Conservation (phyloP, 371 early-diverging fungal species). For the Smittium mucronatum region DNA sequence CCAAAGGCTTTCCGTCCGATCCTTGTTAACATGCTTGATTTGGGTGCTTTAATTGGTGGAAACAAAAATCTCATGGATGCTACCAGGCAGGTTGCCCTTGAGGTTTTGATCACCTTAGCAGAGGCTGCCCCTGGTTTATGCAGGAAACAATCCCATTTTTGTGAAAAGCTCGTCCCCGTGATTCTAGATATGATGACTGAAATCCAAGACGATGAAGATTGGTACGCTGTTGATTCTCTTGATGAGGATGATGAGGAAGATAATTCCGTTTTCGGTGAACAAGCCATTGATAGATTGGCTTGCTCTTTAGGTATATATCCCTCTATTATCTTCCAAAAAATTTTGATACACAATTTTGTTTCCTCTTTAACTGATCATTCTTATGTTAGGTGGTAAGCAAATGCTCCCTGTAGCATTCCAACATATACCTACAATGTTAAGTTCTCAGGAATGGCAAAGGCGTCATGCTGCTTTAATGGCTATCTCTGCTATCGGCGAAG, state of each 20-base stretch:
- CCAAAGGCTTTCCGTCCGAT: slow-evolving; percentile 70
- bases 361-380: neutral
- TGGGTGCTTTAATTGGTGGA: slow-evolving; percentile 59
- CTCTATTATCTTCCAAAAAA: neutral
- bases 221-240: slow-evolving; percentile 76
- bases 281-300: slow-evolving; percentile 88
- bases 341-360: neutral
- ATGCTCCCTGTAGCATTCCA: slow-evolving; percentile 80
- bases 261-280: slow-evolving; percentile 79
- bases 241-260: slow-evolving; percentile 84
- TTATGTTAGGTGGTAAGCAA: slow-evolving; percentile 56
- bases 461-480: slow-evolving; percentile 90
- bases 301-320: slow-evolving; percentile 39
- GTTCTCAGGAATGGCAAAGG: slow-evolving; percentile 76
- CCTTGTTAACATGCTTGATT: slow-evolving; percentile 54
- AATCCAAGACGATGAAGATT: slow-evolving; percentile 58
- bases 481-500: slow-evolving; percentile 90
- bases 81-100: slow-evolving; percentile 75
- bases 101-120: slow-evolving; percentile 75
- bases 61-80: slow-evolving; percentile 55
- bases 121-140: slow-evolving; percentile 75
- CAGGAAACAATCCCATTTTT: slow-evolving; percentile 68
- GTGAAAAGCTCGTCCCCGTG: slow-evolving; percentile 59
- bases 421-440: slow-evolving; percentile 77
- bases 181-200: slow-evolving; percentile 85